Conservation (phyloP, 495 filamentous ascomycete genomes). For the Aspergillus baeticus region DNA sequence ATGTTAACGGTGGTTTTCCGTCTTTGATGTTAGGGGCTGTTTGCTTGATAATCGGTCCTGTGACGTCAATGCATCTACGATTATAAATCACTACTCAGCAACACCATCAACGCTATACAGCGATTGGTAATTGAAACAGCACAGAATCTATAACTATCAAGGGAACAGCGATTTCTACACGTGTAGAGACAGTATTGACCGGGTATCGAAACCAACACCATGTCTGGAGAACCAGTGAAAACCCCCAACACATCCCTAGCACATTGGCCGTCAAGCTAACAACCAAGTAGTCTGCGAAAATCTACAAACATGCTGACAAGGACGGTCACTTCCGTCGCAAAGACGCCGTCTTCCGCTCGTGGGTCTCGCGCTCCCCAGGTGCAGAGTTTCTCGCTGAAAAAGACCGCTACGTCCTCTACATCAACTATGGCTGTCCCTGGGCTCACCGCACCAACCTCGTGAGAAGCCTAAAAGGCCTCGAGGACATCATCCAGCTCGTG, state of each 20-base stretch:
- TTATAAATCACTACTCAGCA: conserved; percentile 4
- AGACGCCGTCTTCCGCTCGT: conserved; percentile 46
- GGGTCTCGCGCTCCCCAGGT: conserved; percentile 48
- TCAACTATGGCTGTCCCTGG: conserved; percentile 79
- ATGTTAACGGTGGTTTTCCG: not conserved
- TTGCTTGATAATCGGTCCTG: not conserved
- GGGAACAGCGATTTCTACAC: not conserved
- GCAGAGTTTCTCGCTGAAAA: conserved; percentile 71
- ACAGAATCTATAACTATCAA: no score
- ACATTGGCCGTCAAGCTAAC: not conserved
- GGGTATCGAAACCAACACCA: not conserved
- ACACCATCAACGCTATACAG: not conserved
- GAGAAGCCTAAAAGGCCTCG: conserved; percentile 75
- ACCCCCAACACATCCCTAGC: not conserved
- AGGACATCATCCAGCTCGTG: conserved; percentile 67
- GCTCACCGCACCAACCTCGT: conserved; percentile 76
- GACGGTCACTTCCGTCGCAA: conserved; percentile 53
- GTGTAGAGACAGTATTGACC: not conserved
- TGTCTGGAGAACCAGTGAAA: not conserved
- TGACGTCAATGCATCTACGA: not conserved
- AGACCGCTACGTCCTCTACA: conserved; percentile 77
- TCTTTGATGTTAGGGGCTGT: not conserved
- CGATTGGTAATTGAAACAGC: no score
- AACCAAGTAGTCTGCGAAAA: conserved; percentile 12
- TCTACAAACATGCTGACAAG: conserved; percentile 40